Evolutionary conservation across 1,284 basidiomycete genomes (phyloP).

Genomic region (Marasmius fiardii): DNA sequence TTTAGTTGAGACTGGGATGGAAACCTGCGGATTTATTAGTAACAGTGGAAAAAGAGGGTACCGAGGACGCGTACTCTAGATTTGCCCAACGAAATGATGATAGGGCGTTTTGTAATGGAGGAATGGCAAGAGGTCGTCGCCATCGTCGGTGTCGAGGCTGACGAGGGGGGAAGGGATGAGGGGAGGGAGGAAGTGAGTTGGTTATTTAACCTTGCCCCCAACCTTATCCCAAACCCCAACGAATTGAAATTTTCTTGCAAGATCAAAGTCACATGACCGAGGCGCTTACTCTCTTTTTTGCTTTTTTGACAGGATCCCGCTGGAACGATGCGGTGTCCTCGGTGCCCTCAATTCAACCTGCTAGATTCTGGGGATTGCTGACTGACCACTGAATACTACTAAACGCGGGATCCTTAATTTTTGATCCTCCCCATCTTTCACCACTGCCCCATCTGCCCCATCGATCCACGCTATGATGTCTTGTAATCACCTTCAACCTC

Average conservation of each 20-base stretch:
- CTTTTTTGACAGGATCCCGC: not conserved
- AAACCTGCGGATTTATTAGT: constrained; percentile 47
- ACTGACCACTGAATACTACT: not conserved
- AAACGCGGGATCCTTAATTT: not conserved
- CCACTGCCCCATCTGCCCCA: not conserved
- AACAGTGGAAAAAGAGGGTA: constrained; percentile 12
- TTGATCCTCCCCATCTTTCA: not conserved
- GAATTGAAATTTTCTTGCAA: constrained; percentile 5
- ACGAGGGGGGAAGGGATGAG: not conserved
- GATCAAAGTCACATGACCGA: constrained; percentile 9
- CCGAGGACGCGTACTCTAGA: constrained; percentile 56
- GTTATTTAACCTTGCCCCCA: not conserved
- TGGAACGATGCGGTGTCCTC: not conserved
- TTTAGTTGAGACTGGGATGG: constrained; percentile 79
- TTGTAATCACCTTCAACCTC: not conserved
- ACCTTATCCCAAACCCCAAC: constrained; percentile 6
- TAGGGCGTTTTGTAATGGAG: constrained; percentile 56
- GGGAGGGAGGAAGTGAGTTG: not conserved
- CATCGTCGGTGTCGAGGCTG: constrained; percentile 9
- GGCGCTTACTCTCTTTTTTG: not conserved
- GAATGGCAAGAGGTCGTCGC: constrained; percentile 10
- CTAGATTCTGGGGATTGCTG: not conserved
- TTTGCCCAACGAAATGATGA: constrained; percentile 57
- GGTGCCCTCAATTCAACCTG: not conserved
- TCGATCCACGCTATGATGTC: not conserved